phyloP scores from a whole-genome alignment of 2,329 filamentous ascomycete species.

The Fusarium denticulatum region DNA sequence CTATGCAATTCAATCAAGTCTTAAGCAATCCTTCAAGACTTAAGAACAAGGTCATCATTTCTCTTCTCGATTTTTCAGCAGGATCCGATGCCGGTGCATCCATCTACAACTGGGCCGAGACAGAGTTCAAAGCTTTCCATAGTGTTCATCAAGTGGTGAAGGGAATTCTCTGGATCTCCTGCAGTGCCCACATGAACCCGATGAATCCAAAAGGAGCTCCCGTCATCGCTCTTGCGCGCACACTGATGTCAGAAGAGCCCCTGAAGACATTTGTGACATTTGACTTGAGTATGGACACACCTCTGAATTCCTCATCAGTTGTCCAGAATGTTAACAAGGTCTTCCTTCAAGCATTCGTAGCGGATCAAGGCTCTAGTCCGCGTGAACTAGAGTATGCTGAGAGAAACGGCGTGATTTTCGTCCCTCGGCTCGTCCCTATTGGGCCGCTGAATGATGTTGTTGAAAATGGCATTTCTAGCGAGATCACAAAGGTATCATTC shows the following conservation, averaged over 20 bases:
- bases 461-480: conserved; percentile 45
- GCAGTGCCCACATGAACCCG: conserved; percentile 52
- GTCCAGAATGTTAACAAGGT: conserved; percentile 39
- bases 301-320: neutral
- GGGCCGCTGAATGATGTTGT: conserved; percentile 56
- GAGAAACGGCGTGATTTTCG: conserved; percentile 49
- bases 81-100: conserved; percentile 35
- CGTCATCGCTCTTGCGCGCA: conserved; percentile 58
- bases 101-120: conserved; percentile 53
- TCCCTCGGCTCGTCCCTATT: conserved; percentile 58
- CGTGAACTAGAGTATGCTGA: conserved; percentile 58
- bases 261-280: conserved; percentile 55
- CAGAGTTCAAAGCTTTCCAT: conserved; percentile 54
- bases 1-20: conserved; percentile 17
- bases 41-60: conserved; percentile 51
- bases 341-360: conserved; percentile 40
- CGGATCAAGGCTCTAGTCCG: conserved; percentile 18
- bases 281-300: conserved; percentile 44
- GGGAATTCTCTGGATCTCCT: conserved; percentile 60
- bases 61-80: conserved; percentile 56
- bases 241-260: conserved; percentile 60
- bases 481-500: conserved; percentile 34
- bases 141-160: conserved; percentile 49
- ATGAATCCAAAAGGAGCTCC: conserved; percentile 51
- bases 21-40: conserved; percentile 23